Percentiles rank a stretch among this genome's conserved stretches.
Conservation (phyloP, 345 rosid genomes). For the Salix udensis region DNA sequence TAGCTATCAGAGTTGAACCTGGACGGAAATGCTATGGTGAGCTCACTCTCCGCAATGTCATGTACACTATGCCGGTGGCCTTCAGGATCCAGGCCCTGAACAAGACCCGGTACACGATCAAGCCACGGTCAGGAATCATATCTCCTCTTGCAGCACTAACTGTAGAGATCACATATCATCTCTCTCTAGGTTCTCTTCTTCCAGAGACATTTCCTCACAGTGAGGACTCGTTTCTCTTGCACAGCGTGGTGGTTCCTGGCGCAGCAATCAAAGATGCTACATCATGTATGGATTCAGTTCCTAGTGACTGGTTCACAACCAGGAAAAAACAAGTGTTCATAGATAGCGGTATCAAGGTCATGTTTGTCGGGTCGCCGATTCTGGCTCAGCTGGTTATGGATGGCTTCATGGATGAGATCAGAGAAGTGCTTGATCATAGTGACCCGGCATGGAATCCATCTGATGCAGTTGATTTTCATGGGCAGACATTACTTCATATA, state of each 20-base stretch:
- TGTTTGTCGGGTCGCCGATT: constrained; percentile 53
- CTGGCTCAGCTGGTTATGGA: constrained; percentile 44
- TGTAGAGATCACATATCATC: constrained; percentile 44
- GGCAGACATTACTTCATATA: constrained; percentile 50
- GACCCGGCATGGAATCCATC: constrained; percentile 45
- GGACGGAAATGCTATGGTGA: constrained; percentile 52
- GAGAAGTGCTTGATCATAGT: constrained; percentile 54
- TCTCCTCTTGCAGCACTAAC: constrained; percentile 41
- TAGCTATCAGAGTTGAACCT: constrained; percentile 42
- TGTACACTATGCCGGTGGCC: constrained; percentile 72
- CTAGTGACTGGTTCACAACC: constrained; percentile 55
- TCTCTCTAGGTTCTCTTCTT: constrained; percentile 27
- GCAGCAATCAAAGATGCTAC: constrained; percentile 38
- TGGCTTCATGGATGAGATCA: constrained; percentile 53
- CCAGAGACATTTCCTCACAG: constrained; percentile 41
- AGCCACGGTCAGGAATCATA: constrained; percentile 58
- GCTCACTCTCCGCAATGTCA: constrained; percentile 59
- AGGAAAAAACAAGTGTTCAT: constrained; percentile 60
- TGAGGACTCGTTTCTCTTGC: constrained; percentile 50
- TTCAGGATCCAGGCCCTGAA: constrained; percentile 46
- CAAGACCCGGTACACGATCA: constrained; percentile 40
- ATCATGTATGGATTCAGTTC: constrained; percentile 44
- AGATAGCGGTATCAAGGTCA: constrained; percentile 53
- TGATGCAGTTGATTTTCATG: constrained; percentile 40
- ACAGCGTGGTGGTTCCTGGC: constrained; percentile 63